Conservation (phyloP, 23 red algal genomes). For the Cyanidiococcus yangmingshanensis region DNA sequence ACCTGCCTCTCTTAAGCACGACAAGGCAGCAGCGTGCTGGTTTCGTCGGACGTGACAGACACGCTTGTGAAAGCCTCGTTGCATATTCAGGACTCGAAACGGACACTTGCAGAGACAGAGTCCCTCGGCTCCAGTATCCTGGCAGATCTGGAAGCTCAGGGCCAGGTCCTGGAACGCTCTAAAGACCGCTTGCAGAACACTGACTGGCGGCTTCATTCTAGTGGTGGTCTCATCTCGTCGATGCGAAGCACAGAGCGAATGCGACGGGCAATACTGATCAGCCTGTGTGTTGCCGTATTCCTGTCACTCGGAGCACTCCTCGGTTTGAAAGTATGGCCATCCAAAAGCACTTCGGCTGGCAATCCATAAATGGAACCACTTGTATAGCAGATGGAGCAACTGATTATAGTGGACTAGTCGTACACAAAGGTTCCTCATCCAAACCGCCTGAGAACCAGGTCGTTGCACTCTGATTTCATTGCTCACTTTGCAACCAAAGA, state of each 20-base stretch:
- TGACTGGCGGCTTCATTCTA: neutral
- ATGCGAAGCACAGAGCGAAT: constrained; percentile 8
- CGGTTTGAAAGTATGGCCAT: neutral
- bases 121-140: neutral
- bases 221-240: neutral
- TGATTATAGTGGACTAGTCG: no score
- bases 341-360: neutral
- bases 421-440: no score
- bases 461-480: no score
- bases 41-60: neutral
- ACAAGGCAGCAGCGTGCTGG: neutral
- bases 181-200: neutral
- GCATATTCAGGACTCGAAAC: constrained; percentile 8
- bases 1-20: neutral
- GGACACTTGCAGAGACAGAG: constrained; percentile 1
- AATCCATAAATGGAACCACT: no score
- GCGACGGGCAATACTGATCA: neutral
- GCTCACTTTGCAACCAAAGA: no score
- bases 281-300: neutral
- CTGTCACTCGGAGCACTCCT: neutral
- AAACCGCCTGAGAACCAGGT: no score
- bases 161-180: neutral
- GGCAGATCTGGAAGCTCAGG: constrained; percentile 14
- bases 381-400: no score
- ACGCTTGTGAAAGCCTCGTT: neutral